Base-by-base conservation (phyloP, 169 alveolate species). In the Blepharisma undulans region DNA sequence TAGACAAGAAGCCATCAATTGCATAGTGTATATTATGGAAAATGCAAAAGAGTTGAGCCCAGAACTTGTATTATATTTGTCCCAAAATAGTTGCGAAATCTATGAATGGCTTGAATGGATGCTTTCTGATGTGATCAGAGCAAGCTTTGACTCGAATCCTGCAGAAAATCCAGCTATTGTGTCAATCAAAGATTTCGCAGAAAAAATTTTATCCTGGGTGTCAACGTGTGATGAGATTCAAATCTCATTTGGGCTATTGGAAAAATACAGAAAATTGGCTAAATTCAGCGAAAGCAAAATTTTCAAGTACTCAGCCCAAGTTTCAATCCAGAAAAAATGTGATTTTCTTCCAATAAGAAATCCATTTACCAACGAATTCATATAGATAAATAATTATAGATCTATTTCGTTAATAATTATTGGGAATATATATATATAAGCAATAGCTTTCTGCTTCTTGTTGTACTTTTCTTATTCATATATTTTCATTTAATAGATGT, bases 101-200 rank as follows among this genome's bases (percentile, higher is more conserved):
- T 74, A 74, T 6, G 80, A 74, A 74, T 74, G 80, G 80, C 80
- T 74, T 74, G 80, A 74, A 74, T 74, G 80, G 80, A 48, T 48
- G 66, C 16, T 48, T 48, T 48, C 66, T 48, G 66, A 48, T 48
- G 80, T 74, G 80, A 29, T 29, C 80, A 74, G 80, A 29, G 18
- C 48, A 25, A 48, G 66, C 66, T 48, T 48, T 18, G 66, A 48
- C 66, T 48, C 66, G 12, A 48, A 48, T 18, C 66, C 66, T 48
- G 66, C 66, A 10, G 66, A 48, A 18, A 12, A 48, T 48, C 66
- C 66, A 48, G 66, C 66, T 48, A 48, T 48, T 48, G 66, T 2
- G 66, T 48, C 66, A 48, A 48, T 48, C 12, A 48, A 48, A 5
- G 66, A 48, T 48, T 48, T 48, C 14, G 3, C 33, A 74, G 36